Evolutionary conservation across 2,329 filamentous ascomycete genomes (phyloP).

Genomic region (Lecanicillium sp.): DNA sequence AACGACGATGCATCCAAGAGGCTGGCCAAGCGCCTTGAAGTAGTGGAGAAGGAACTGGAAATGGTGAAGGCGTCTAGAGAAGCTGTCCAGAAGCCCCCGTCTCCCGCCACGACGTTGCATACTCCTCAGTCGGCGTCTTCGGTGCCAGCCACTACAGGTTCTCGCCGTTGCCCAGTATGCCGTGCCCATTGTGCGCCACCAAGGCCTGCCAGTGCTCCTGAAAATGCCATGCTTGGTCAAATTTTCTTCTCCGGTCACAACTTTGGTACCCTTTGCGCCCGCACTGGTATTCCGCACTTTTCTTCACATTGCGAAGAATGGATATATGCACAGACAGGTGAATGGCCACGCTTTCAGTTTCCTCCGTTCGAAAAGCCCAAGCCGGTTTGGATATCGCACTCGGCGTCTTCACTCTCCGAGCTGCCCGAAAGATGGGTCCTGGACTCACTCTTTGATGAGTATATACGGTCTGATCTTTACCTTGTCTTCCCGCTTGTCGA

Average conservation of each 20-base stretch:
- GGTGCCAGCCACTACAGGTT: too few relatives aligned
- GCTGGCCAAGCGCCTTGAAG: constrained; percentile 29
- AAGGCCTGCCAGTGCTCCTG: too few relatives aligned
- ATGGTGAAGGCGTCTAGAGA: constrained; percentile 2
- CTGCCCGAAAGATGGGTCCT: constrained; percentile 28
- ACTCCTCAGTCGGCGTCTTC: too few relatives aligned
- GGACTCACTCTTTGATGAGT: constrained; percentile 14
- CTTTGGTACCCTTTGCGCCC: constrained; percentile 36
- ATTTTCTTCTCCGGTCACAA: constrained; percentile 34
- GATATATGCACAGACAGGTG: constrained; percentile 37
- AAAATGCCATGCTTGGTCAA: too few relatives aligned
- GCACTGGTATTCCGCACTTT: constrained; percentile 42
- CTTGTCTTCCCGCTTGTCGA: constrained; percentile 43
- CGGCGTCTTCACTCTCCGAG: constrained; percentile 10
- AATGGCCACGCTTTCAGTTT: constrained; percentile 14
- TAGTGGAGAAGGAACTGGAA: constrained; percentile 30
- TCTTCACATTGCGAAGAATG: constrained; percentile 38
- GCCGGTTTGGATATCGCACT: constrained; percentile 6
- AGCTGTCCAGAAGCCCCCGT: background rate
- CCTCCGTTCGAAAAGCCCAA: constrained; percentile 1
- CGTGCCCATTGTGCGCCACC: constrained; percentile 3
- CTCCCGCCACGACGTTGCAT: too few relatives aligned
- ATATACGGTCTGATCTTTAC: constrained; percentile 25
- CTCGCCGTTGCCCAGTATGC: constrained; percentile 3
- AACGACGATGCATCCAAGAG: constrained; percentile 15